Evolutionary conservation across 257 asterid genomes (phyloP).

Genomic region (Petrea volubilis): DNA sequence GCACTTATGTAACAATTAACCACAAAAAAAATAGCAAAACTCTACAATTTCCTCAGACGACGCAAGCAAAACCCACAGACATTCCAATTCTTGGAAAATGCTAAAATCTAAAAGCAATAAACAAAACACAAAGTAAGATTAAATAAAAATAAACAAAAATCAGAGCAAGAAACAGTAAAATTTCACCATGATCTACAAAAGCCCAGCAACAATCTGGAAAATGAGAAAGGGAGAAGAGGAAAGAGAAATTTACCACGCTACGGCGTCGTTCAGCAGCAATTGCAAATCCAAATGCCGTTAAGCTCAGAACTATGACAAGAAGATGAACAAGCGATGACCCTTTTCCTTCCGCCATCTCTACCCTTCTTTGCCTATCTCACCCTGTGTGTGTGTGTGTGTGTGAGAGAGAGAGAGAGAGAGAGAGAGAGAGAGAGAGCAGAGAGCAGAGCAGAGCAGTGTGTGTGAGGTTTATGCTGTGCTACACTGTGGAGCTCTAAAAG

Average conservation of each 20-base stretch:
- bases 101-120: background rate
- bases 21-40: background rate
- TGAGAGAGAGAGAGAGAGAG: too few relatives aligned
- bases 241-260: constrained; percentile 56
- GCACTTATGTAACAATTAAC: background rate
- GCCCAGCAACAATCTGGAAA: constrained; percentile 1
- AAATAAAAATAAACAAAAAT: background rate
- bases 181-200: constrained; percentile 14
- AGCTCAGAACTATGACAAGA: constrained; percentile 67
- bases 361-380: constrained; percentile 9
- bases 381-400: background rate
- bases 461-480: background rate
- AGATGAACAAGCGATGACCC: constrained; percentile 91
- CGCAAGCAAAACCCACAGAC: background rate
- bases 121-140: background rate
- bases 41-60: background rate
- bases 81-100: background rate
- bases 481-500: background rate
- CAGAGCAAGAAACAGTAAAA: background rate
- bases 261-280: constrained; percentile 96
- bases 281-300: constrained; percentile 84
- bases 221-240: background rate
- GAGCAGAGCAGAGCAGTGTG: background rate
- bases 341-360: constrained; percentile 43
- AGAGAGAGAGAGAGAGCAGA: too few relatives aligned